These are phyloP conservation scores for Alternaria atra DNA, from an alignment of 2,329 filamentous ascomycete genomes.

Conservation along the genomic window DNA sequence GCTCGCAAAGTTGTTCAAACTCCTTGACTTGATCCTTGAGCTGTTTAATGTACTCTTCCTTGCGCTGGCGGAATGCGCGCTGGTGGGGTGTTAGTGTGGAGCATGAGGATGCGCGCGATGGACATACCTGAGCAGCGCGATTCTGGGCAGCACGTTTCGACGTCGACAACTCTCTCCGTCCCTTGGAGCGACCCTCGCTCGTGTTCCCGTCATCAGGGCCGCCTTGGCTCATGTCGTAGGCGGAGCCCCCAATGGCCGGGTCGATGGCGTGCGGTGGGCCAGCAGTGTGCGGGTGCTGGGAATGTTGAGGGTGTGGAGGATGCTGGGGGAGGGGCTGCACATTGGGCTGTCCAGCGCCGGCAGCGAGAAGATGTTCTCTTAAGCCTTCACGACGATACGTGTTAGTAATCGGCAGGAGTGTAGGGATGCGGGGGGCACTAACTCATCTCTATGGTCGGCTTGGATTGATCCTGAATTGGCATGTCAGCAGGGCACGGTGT, in stretches of 20 bases:
- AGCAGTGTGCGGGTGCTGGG: constrained; percentile 50
- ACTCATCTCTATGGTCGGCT: constrained; percentile 56
- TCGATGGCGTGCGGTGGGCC: constrained; percentile 64
- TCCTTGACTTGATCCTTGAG: constrained; percentile 93
- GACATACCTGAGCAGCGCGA: constrained; percentile 85
- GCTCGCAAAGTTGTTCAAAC: constrained; percentile 76
- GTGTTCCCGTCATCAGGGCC: constrained; percentile 58
- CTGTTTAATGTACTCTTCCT: constrained; percentile 98
- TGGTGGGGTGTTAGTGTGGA: constrained; percentile 54
- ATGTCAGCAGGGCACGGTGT: constrained; percentile 39
- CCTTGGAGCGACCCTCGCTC: constrained; percentile 61
- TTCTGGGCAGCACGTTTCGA: constrained; percentile 98
- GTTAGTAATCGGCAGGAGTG: constrained; percentile 45
- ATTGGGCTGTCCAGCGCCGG: constrained; percentile 55
- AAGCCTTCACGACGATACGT: constrained; percentile 58
- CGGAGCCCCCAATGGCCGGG: constrained; percentile 64
- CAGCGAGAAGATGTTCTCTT: constrained; percentile 69
- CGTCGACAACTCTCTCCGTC: constrained; percentile 90
- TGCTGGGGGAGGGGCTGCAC: constrained; percentile 47
- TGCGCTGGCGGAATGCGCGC: constrained; percentile 96
- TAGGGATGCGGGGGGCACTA: constrained; percentile 34
- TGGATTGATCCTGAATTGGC: constrained; percentile 41
- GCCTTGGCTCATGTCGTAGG: constrained; percentile 58
- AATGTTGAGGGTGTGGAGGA: constrained; percentile 26
- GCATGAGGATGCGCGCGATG: neutral